Base-by-base conservation (phyloP, 23 red algal species). In the Chondrus crispus region DNA sequence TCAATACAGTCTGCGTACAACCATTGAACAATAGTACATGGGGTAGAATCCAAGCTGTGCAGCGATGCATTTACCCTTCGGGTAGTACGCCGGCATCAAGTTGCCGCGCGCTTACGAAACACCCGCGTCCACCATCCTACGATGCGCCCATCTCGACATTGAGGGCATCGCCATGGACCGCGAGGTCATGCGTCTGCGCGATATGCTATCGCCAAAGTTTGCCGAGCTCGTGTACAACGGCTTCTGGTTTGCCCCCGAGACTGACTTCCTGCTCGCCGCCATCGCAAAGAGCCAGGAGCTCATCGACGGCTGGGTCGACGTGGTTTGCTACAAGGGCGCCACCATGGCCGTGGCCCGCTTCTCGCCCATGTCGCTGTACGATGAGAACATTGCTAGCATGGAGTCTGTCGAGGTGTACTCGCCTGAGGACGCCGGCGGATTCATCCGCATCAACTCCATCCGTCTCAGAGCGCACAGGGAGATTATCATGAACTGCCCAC, bases 111-210 rank as follows among this genome's bases (percentile, higher is more conserved):
- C 96, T 11, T 98, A 98, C 69, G 96, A 98, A 85, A 98, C 96
- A 45, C 96, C 96, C 32, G 96, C 80, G 2, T 91, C 91, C 2
- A 96, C 96, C 18, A 98, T 98, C 40, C 91, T 98, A 19, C 90
- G 96, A 11, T 95, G 93, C 55, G 96, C 96, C 16, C 96, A 98
- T 72, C 51, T 98, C 20, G 96, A 98, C 48, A 98, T 98, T 94
- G 96, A 98, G 66, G 96, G 96, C 49, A 96, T 98, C 38, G 93
- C 96, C 11, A 98, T 98, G 96, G 96, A 98, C 71, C 93, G 96
- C 33, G 96, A 98, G 73, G 96, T 98, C 73, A 96, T 98, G 93
- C 89, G 96, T 13, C 86, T 98, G 50, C 93, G 96, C 7, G 96
- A 98, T 48, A 98, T 98, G 96, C 54, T 98, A 41, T 93, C 93